Percentiles rank a stretch among this genome's conserved stretches.
These are phyloP conservation scores for Lecanicillium sp. DNA, from an alignment of 2,329 filamentous ascomycete genomes.

Conservation along the genomic window DNA sequence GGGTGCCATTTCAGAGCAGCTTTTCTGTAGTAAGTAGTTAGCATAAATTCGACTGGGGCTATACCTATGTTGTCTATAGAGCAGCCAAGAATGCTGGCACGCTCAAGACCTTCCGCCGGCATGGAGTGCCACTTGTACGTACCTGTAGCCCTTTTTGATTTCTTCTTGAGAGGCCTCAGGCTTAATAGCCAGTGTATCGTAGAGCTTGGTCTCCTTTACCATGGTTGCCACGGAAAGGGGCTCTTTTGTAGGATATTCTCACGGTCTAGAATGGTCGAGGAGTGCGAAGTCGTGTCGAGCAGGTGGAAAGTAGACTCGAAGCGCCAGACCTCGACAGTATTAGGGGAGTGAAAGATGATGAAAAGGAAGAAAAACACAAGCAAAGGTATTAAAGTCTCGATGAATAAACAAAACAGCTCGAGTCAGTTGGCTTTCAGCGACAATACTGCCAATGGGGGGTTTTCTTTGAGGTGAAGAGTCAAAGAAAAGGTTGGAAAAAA, in stretches of 20 bases:
- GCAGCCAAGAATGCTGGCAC: no score
- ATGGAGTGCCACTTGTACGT: conserved; percentile 25
- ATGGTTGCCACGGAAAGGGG: conserved; percentile 42
- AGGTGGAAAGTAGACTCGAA: background rate
- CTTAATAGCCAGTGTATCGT: conserved; percentile 75
- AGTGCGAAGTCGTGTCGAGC: background rate
- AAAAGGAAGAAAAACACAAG: background rate
- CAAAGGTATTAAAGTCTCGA: background rate
- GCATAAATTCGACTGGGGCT: no score
- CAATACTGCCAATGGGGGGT: background rate
- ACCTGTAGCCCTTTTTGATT: conserved; percentile 94
- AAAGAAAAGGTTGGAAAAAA: background rate
- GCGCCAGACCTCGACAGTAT: background rate
- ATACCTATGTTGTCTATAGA: no score
- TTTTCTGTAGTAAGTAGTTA: conserved; percentile 47
- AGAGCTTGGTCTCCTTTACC: conserved; percentile 93
- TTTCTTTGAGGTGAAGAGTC: background rate
- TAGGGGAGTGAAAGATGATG: background rate
- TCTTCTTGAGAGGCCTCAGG: conserved; percentile 81
- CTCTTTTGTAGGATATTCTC: background rate
- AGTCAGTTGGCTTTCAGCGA: conserved; percentile 1
- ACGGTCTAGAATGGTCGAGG: background rate
- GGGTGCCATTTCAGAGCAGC: conserved; percentile 87
- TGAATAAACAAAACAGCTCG: background rate
- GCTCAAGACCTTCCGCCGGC: background rate